Percentiles rank a stretch among this genome's conserved stretches.
These are phyloP conservation scores for Penicillium psychrofluorescens DNA, from an alignment of 495 filamentous ascomycete genomes.

Conservation along the genomic window DNA sequence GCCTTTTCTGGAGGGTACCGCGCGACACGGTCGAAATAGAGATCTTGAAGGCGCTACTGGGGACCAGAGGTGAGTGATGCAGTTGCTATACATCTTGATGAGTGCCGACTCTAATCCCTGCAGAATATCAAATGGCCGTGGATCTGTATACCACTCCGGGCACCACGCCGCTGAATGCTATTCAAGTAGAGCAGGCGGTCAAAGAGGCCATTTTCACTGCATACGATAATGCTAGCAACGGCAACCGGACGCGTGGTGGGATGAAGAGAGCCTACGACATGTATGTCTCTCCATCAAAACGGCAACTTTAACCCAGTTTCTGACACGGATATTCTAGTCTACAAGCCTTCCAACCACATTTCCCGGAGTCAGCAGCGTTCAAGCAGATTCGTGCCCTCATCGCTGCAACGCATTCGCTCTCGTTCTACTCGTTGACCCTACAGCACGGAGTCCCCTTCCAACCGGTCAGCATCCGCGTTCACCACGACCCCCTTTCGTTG, in stretches of 20 bases:
- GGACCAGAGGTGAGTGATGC: conserved; percentile 51
- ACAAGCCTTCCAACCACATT: conserved; percentile 59
- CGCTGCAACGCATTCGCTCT: conserved; percentile 78
- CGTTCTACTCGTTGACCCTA: conserved; percentile 79
- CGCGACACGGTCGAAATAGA: conserved; percentile 61
- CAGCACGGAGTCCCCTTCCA: conserved; percentile 90
- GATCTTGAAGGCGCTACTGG: conserved; percentile 64
- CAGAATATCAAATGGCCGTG: conserved; percentile 60
- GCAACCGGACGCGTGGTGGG: conserved; percentile 73
- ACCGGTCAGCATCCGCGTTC: conserved; percentile 82
- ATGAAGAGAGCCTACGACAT: conserved; percentile 80
- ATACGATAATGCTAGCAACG: conserved; percentile 88
- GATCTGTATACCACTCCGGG: conserved; percentile 56
- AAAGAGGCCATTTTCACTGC: conserved; percentile 60
- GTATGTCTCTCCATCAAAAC: conserved; percentile 37
- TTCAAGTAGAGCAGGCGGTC: conserved; percentile 57
- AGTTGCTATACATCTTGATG: too few relatives aligned
- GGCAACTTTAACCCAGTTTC: neutral
- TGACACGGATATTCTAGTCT: conserved; percentile 39
- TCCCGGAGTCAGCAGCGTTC: conserved; percentile 47
- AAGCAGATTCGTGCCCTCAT: conserved; percentile 61
- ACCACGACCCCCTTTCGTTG: conserved; percentile 76
- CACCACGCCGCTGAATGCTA: conserved; percentile 37
- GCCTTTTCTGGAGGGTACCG: conserved; percentile 65
- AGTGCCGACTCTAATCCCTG: conserved; percentile 6